Evolutionary conservation across 345 rosid species (phyloP), one percentile per base, ranked within the genome.

Genomic region (Syzygium jambos): DNA sequence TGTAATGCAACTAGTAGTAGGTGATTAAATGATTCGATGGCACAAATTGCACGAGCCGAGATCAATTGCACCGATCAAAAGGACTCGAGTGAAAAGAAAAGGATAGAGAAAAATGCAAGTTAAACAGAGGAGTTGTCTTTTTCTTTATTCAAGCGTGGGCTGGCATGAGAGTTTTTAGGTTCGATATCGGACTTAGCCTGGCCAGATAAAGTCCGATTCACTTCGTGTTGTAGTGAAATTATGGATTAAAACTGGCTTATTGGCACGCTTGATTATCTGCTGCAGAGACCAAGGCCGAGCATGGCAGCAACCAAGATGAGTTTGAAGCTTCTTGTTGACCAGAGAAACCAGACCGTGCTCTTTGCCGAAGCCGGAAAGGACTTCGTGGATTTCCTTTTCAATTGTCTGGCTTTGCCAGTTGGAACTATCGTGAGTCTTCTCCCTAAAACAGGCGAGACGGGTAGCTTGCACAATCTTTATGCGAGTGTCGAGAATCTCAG

Each of bases 301-400:
- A 86, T 86, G 87, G 55, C 54, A 63, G 80, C 23, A 41, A 49
- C 5, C 30, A 52, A 21, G 34, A 23, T 88, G 41, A 85, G 52
- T 46, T 13, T 88, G 53, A 88, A 85, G 86, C 87, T 88, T 43
- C 25, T 88, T 12, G n/a, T 68, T 23, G 87, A 88, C 87, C 38
- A 63, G 57, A 85, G 6, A 4, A 19, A 73, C 23, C n/a, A 85
- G 27, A 68, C 55, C 51, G 30, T 85, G 5, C 84, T 87, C 30
- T 85, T 63, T 10, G 89, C 89, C 9, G 89, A 85, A 73, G 89
- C 87, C 49, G 54, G 73, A 21, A 88, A 88, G 87, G 89, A 88
- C 84, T 65, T 88, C 41, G 84, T 85, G 16, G 89, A 85, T 56
- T 85, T 88, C 85, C 27, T 88, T 41, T 88, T 84, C 84, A 27